A percentile compares a stretch with the other conserved stretches of the same genome.
phyloP scores from a whole-genome alignment of 371 early-diverging fungal genomes.

The Mucor saturninus region DNA sequence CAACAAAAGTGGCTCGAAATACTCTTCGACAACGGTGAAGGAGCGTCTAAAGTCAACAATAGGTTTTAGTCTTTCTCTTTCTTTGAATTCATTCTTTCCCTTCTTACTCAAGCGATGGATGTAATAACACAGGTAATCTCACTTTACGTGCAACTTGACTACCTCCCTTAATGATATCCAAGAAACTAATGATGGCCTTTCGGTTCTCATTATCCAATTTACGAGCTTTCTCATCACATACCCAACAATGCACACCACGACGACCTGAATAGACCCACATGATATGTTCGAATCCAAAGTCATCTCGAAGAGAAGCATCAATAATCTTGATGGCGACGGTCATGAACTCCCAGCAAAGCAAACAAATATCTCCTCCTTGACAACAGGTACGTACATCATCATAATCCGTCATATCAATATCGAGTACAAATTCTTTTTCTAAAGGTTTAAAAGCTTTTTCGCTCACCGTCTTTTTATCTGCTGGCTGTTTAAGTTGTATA shows the following conservation, averaged over 20 bases:
- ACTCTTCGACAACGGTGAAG: conserved; percentile 57
- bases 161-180: conserved; percentile 89
- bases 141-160: conserved; percentile 74
- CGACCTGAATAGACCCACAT: conserved; percentile 98
- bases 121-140: conserved; percentile 57
- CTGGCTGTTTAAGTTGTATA: conserved; percentile 57
- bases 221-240: conserved; percentile 90
- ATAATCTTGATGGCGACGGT: conserved; percentile 91
- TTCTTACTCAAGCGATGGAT: conserved; percentile 68
- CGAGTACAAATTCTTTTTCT: conserved; percentile 97
- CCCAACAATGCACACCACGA: conserved; percentile 99
- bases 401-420: conserved; percentile 99
- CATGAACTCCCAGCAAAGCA: conserved; percentile 95
- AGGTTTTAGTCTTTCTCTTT: neutral
- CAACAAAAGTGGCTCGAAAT: conserved; percentile 74
- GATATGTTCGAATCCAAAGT: conserved; percentile 95
- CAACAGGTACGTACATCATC: conserved; percentile 97
- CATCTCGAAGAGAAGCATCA: conserved; percentile 75
- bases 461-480: conserved; percentile 75
- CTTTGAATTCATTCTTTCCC: neutral
- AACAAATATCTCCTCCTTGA: conserved; percentile 87
- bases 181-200: conserved; percentile 83
- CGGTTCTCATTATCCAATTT: conserved; percentile 79
- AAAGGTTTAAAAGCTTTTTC: conserved; percentile 77
- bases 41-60: conserved; percentile 57